Evolutionary conservation across 2,329 filamentous ascomycete species (phyloP).

Genomic region (Lojkania enalia): DNA sequence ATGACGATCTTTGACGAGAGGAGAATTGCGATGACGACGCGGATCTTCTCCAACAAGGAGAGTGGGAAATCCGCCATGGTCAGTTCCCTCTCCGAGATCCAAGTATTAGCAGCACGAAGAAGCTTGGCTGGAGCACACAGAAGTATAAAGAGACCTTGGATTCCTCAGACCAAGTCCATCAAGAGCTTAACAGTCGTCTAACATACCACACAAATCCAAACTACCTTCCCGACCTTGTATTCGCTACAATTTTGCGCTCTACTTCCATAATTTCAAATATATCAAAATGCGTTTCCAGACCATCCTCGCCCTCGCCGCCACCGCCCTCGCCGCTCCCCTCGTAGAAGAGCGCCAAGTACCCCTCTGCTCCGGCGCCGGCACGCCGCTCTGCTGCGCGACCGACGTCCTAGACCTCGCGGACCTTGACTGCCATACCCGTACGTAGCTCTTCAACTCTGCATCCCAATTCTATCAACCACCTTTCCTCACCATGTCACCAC

Average conservation of each 20-base stretch:
- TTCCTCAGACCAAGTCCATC: constrained; percentile 27
- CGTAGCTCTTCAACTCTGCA: constrained; percentile 40
- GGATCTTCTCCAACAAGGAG: too few species aligned
- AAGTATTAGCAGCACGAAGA: neutral
- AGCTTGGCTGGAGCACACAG: constrained; percentile 2
- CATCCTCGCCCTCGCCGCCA: constrained; percentile 35
- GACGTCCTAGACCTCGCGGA: constrained; percentile 62
- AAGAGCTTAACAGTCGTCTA: too few species aligned
- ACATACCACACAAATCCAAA: constrained; percentile 19
- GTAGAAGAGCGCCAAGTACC: constrained; percentile 36
- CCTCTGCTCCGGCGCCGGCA: constrained; percentile 42
- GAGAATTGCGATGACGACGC: constrained; percentile 32
- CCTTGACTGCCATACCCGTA: constrained; percentile 61
- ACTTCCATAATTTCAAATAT: constrained; percentile 7
- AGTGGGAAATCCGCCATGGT: too few species aligned
- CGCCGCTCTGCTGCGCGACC: constrained; percentile 63
- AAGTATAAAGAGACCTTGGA: constrained; percentile 37
- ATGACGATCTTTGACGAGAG: constrained; percentile 25
- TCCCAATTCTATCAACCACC: constrained; percentile 13
- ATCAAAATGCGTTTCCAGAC: constrained; percentile 42
- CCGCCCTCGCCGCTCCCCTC: constrained; percentile 35
- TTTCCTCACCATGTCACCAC: neutral
- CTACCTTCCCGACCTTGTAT: constrained; percentile 11
- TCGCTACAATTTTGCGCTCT: constrained; percentile 13
- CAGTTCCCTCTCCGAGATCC: too few species aligned